Evolutionary conservation across 2,329 filamentous ascomycete genomes (phyloP).

Genomic region (Ophiostoma populinum): DNA sequence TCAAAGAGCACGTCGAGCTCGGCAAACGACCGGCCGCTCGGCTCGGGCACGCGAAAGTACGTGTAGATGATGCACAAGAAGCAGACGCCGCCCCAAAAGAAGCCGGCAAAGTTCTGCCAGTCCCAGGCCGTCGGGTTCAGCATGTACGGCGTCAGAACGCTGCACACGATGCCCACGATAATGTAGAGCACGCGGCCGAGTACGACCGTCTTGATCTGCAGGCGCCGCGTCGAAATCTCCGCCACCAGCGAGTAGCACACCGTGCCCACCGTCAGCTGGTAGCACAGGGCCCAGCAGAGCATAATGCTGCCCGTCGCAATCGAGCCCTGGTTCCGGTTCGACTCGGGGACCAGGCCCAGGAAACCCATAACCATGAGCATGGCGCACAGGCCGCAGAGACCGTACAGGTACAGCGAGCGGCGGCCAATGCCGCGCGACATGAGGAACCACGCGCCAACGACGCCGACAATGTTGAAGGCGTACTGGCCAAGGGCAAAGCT

Average conservation of each 20-base stretch:
- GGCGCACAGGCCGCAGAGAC: slow-evolving; percentile 51
- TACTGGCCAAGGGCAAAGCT: slow-evolving; percentile 47
- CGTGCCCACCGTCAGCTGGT: slow-evolving; percentile 76
- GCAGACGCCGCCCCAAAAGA: slow-evolving; percentile 75
- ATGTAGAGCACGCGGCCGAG: slow-evolving; percentile 27
- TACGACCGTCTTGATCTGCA: slow-evolving; percentile 71
- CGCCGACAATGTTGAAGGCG: slow-evolving; percentile 60
- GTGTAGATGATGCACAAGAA: slow-evolving; percentile 68
- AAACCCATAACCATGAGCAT: slow-evolving; percentile 79
- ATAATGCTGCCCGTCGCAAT: slow-evolving; percentile 75
- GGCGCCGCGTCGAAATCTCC: slow-evolving; percentile 63
- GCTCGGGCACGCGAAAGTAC: slow-evolving; percentile 68
- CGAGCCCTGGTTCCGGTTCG: slow-evolving; percentile 41
- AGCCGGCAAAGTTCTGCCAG: slow-evolving; percentile 75
- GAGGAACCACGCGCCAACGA: slow-evolving; percentile 66
- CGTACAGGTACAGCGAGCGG: slow-evolving; percentile 57
- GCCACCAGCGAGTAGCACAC: slow-evolving; percentile 80
- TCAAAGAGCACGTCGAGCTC: slow-evolving; percentile 80
- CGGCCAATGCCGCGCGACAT: slow-evolving; percentile 63
- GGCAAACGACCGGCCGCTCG: slow-evolving; percentile 63
- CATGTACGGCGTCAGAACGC: slow-evolving; percentile 81
- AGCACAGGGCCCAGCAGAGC: slow-evolving; percentile 65
- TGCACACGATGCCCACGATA: slow-evolving; percentile 64
- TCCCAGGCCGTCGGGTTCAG: slow-evolving; percentile 75
- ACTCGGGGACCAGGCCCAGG: slow-evolving; percentile 52